Evolutionary conservation across 2,329 filamentous ascomycete species (phyloP).

Genomic region (Ascochyta clinopodiicola): DNA sequence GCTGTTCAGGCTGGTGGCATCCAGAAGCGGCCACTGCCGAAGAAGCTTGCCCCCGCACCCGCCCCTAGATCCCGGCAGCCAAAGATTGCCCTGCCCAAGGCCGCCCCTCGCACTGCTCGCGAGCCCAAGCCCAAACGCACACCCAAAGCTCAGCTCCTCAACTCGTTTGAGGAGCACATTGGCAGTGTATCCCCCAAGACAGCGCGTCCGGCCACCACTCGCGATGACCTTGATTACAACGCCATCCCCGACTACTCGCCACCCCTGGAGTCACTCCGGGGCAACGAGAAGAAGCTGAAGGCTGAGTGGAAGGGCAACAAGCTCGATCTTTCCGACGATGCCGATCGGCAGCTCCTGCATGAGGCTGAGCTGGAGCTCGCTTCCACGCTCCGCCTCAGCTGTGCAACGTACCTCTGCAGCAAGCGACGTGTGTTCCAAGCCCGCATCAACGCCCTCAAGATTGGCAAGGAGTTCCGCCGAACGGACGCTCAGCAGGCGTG

Average conservation of each 20-base stretch:
- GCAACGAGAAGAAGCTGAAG: conserved; percentile 74
- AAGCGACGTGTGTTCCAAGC: conserved; percentile 90
- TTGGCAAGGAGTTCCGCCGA: conserved; percentile 87
- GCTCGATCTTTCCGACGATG: conserved; percentile 72
- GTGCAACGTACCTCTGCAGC: conserved; percentile 87
- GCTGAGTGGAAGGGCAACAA: conserved; percentile 86
- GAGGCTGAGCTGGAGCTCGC: conserved; percentile 79
- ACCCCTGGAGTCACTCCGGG: conserved; percentile 65
- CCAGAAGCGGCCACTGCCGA: conserved; percentile 45
- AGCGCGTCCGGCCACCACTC: conserved; percentile 62
- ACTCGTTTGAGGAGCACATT: conserved; percentile 46
- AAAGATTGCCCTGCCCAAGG: conserved; percentile 43
- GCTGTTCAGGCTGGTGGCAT: conserved; percentile 49
- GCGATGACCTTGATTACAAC: conserved; percentile 83
- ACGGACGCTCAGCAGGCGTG: conserved; percentile 96
- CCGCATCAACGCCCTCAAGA: conserved; percentile 69
- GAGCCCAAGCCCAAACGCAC: conserved; percentile 46
- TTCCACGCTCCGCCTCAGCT: conserved; percentile 79
- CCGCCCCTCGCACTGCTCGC: conserved; percentile 43
- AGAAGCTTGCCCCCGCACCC: conserved; percentile 48
- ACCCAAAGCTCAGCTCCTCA: conserved; percentile 36
- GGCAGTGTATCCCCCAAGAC: conserved; percentile 45
- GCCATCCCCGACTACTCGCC: conserved; percentile 76
- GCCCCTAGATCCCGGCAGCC: conserved; percentile 39
- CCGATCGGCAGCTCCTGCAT: conserved; percentile 73